Evolutionary conservation across 129 eudicot genomes (phyloP), one percentile per base, ranked within the genome.

Genomic region (Gnaphalium uliginosum): DNA sequence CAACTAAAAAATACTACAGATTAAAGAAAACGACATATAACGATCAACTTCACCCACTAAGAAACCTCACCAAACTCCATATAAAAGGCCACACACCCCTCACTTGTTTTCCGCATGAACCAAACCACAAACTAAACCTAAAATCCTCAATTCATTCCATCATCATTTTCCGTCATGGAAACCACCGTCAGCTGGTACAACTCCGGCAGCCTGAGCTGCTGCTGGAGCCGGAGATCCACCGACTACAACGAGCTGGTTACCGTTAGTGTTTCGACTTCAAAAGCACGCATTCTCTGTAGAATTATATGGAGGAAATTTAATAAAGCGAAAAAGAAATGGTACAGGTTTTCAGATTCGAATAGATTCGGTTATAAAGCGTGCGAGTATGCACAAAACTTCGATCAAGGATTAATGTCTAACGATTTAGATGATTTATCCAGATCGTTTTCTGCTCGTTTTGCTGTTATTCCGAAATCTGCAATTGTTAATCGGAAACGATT

Each of bases 371-470:
- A 91, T n/a, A 86, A 89, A 76, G 85, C 92, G 0, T 59, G 73
- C 58, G 85, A 92, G 62, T 91, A 91, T 59, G 82, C 96, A 0
- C 89, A 86, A 78, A 88, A 91, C 75, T 91, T 91, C 62, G 97
- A 91, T 85, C 81, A 85, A 21, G 90, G 90, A 4, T 43, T 50
- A 17, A 50, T 69, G 79, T 83, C 83, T 67, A 81, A 66, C 35
- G 88, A 89, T 75, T 75, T 70, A 1, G 97, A 85, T 59, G 90
- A 81, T 41, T 69, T 88, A 41, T 79, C 85, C 37, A 77, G 90
- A 6, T 86, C 95, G 0, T 91, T 91, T 74, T 91, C 97, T 0
- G 90, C 97, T 79, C 89, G 96, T 29, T 91, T 91, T 68, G 97
- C 97, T 53, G 90, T 78, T 43, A 43, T 43, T 79, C 85, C 96